These are phyloP conservation scores for Neckera pumila DNA, from an alignment of 225 moss, liverwort and hornwort genomes.

Conservation along the genomic window DNA sequence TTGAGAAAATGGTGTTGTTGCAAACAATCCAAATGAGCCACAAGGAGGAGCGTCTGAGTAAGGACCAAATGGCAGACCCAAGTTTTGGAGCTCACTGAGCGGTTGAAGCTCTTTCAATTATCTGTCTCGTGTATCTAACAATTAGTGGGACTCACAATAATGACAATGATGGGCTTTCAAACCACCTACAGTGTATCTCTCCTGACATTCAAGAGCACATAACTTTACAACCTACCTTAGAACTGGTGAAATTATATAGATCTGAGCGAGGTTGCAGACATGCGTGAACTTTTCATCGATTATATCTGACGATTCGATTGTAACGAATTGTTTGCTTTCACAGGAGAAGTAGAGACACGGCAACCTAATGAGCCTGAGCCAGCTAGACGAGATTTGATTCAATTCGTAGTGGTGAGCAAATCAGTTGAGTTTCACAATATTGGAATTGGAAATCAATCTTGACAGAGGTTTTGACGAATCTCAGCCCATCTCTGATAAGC, in stretches of 20 bases:
- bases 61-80: not conserved
- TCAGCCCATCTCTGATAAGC: not conserved
- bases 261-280: not conserved
- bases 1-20: no score
- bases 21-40: no score
- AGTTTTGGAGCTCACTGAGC: not conserved
- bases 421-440: not conserved
- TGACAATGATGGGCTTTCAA: not conserved
- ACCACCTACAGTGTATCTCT: not conserved
- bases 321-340: not conserved
- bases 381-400: not conserved
- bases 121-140: not conserved
- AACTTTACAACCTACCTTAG: not conserved
- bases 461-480: not conserved
- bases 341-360: not conserved
- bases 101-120: not conserved
- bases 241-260: not conserved
- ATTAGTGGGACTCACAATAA: not conserved
- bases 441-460: not conserved
- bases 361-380: not conserved
- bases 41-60: no score
- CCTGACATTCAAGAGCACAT: not conserved
- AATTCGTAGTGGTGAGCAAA: not conserved
- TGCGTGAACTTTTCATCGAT: not conserved
- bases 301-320: not conserved